Evolutionary conservation across 164 flowering plant species (phyloP).

Genomic region (Santalum album): DNA sequence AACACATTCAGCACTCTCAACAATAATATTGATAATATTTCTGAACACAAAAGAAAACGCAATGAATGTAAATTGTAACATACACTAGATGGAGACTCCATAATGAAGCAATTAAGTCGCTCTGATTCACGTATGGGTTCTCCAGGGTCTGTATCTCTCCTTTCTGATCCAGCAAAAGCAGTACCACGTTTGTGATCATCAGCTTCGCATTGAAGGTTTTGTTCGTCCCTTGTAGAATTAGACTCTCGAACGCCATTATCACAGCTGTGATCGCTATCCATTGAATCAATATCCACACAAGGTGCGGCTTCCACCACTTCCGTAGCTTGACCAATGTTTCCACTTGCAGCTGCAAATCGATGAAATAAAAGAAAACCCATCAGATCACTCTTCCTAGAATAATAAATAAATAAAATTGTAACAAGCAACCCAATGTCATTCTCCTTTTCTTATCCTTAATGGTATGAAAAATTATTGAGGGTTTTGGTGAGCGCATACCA

Average conservation of each 20-base stretch:
- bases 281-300: constrained; percentile 17
- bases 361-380: background rate
- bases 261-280: constrained; percentile 10
- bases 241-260: constrained; percentile 5
- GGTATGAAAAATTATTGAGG: background rate
- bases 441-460: background rate
- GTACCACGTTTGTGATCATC: constrained; percentile 10
- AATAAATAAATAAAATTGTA: background rate
- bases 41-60: background rate
- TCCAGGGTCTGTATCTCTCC: constrained; percentile 12
- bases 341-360: constrained; percentile 12
- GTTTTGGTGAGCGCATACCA: constrained; percentile 11
- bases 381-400: background rate
- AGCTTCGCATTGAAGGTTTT: background rate
- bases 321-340: constrained; percentile 3
- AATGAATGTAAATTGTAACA: background rate
- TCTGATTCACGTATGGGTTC: constrained; percentile 5
- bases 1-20: constrained; percentile 5
- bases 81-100: constrained; percentile 27
- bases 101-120: constrained; percentile 6
- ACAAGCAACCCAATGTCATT: background rate
- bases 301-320: constrained; percentile 6
- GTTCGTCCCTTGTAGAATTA: constrained; percentile 9
- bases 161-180: constrained; percentile 10
- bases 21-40: background rate